Base-by-base conservation (phyloP, 2,329 filamentous ascomycete genomes). In the Aspergillus texensis region DNA sequence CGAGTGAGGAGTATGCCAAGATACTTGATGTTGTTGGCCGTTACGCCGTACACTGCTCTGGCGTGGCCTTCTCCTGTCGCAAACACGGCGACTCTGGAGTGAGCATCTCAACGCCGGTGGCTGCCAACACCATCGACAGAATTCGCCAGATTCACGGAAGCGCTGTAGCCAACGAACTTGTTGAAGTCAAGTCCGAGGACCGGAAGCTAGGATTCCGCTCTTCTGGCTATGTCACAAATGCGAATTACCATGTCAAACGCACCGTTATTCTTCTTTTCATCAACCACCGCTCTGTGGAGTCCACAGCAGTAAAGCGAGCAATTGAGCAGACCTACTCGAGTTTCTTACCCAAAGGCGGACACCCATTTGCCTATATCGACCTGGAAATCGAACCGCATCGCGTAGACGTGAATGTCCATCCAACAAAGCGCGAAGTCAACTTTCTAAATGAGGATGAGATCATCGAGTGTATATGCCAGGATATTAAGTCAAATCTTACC, bases 391-490 rank as follows among this genome's bases (percentile, higher is more conserved):
- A 98, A 70, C 94, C 95, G 1, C 88, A 91, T 30, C 86, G 94
- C 59, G 93, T 99, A 4, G 95, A 99, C 76, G 96, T 99, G 74
- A 99, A 99, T 70, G 91, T 99, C 0, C 95, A 99, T 77, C 95
- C 95, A 0, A 99, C 95, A 0, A 99, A 99, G 77, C 86, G 93
- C 57, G 94, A 99, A 75, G 95, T 99, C 24, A 95, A 98, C 73
- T 98, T 99, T 71, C 84, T 99, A 26, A 97, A 98, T 65, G 95
- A 99, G 75, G 95, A 99, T 67, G 95, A 99, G 70, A 96, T 99
- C 53, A 91, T 95, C 54, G 91, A 95, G 67, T 86, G 87, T 16
- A 89, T 99, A 5, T 97, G 94, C 79, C 87, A 89, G 65, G 87
- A 91, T 59, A 91, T 99, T 26, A 87, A 91, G 58, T 84, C 87